Base-by-base conservation (phyloP, 768 basidiomycete genomes). In the Leucocoprinus leucothites region DNA sequence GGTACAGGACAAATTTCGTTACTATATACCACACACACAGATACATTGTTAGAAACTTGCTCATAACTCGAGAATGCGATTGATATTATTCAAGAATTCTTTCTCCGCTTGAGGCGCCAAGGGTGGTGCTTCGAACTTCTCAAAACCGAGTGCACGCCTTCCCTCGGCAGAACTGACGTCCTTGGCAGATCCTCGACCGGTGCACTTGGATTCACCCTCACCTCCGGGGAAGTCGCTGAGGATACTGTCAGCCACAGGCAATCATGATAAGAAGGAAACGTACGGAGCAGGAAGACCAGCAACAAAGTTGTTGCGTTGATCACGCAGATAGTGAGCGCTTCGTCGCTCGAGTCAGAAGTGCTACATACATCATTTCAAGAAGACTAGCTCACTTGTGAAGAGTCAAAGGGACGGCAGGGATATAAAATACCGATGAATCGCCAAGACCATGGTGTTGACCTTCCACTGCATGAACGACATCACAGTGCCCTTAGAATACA, bases 401-500 rank as follows among this genome's bases (percentile, higher is more conserved):
- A 0, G 80, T 82, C 21, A 82, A 62, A 1, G 81, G 80, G 0
- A 74, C 77, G 9, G 81, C 78, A 8, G 81, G 82, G 36, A 82
- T 83, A 48, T 83, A 83, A 46, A 84, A 50, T 7, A 83, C 81
- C 0, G 81, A 81, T 0, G 81, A 83, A 60, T 83, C 81, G 9
- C 67, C 65, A 13, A 57, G 62, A 1, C 84, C 82, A 14, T 60
- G 51, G 61, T 84, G 82, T 22, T 71, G 67, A 3, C 58, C 53
- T 61, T 84, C 82, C 7, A 84, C 84, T 3, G 81, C 76, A 62
- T 85, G 83, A 9, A 82, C 73, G 9, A 71, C 67, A 59, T 84
- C 83, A 42, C 80, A 81, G 55, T 88, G 86, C 86, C 89, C 89
- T 69, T 85, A 35, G 5, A 8, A 9, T 7, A 16, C 14, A 13